phyloP scores from a whole-genome alignment of 2,329 filamentous ascomycete genomes.

The Ceratocystiopsis sp. region DNA sequence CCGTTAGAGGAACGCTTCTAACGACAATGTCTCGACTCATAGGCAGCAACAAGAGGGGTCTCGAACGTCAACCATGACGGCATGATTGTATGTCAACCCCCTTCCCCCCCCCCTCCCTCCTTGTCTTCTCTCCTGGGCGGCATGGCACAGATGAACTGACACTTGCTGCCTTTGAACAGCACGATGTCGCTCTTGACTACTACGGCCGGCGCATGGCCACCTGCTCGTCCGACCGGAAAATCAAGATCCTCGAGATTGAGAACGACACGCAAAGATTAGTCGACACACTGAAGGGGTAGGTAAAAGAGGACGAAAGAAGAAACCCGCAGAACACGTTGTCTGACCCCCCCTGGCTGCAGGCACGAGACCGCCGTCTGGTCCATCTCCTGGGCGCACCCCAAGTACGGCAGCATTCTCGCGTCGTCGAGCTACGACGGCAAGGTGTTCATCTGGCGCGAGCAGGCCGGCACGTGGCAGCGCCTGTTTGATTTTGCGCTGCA shows the following conservation, averaged over 20 bases:
- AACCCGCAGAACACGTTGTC: background rate
- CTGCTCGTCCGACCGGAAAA: slow-evolving; percentile 93
- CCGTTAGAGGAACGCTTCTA: no score
- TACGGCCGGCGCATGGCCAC: slow-evolving; percentile 92
- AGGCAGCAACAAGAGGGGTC: slow-evolving; percentile 43
- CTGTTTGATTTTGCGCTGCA: slow-evolving; percentile 89
- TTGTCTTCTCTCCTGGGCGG: background rate
- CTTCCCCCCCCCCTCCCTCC: background rate
- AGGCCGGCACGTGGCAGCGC: slow-evolving; percentile 57
- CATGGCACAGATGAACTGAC: slow-evolving; percentile 2
- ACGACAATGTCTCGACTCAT: background rate
- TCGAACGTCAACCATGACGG: slow-evolving; percentile 87
- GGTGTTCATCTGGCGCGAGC: slow-evolving; percentile 96
- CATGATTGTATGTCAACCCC: slow-evolving; percentile 72
- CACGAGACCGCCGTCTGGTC: slow-evolving; percentile 98
- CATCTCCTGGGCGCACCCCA: slow-evolving; percentile 94
- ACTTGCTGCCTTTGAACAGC: slow-evolving; percentile 30
- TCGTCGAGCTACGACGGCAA: slow-evolving; percentile 94
- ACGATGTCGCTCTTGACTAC: slow-evolving; percentile 97
- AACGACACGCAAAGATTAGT: slow-evolving; percentile 77
- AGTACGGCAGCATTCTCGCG: slow-evolving; percentile 95
- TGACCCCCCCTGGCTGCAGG: slow-evolving; percentile 25
- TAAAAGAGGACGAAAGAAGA: slow-evolving; percentile 1
- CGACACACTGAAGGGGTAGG: slow-evolving; percentile 87
- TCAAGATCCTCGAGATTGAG: slow-evolving; percentile 98